Evolutionary conservation across 148 eudicot genomes (phyloP), one percentile per base, ranked within the genome.

Genomic region (Limonium bicolor): DNA sequence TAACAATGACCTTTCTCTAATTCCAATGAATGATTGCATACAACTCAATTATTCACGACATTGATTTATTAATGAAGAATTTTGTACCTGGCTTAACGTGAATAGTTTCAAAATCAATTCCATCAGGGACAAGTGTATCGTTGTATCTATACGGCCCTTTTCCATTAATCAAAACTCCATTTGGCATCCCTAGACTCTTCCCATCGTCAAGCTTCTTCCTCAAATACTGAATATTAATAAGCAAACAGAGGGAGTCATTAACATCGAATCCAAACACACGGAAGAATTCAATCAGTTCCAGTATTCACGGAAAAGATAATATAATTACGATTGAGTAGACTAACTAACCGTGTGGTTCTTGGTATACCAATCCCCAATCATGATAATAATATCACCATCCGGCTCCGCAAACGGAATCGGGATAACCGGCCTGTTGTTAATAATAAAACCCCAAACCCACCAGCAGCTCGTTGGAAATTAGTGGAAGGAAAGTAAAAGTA

Each of bases 91-190:
- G 95, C 0, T 78, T 67, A 20, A 90, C 99, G 45, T 80, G 51
- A 47, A 90, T 55, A 52, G 85, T 80, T 60, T 78, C 84, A 45
- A 66, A 71, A 53, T 90, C 95, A 61, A 90, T 90, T 48, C 93
- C 95, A 59, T 69, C 95, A 30, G 95, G 74, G 20, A 90, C 99
- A 61, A 87, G 82, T 8, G 82, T 66, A 53, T 70, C 67, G 56
- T 90, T 90, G 27, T 90, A 90, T 68, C 70, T 59, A 42, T 68
- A 90, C 17, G 97, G 99, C 20, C 99, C 99, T 71, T 81, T 92
- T 40, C 99, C 99, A 55, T 92, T 92, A 11, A 92, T 85, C 42
- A 90, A 67, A 53, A 90, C 97, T 47, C 97, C 97, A 56, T 90
- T 85, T 2, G 95, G 95, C 95, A 77, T 90, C 55, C 97, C 93